Percentiles rank a stretch among this genome's conserved stretches.
Conservation (phyloP, 2,329 filamentous ascomycete genomes). For the Ampelomyces quisqualis region DNA sequence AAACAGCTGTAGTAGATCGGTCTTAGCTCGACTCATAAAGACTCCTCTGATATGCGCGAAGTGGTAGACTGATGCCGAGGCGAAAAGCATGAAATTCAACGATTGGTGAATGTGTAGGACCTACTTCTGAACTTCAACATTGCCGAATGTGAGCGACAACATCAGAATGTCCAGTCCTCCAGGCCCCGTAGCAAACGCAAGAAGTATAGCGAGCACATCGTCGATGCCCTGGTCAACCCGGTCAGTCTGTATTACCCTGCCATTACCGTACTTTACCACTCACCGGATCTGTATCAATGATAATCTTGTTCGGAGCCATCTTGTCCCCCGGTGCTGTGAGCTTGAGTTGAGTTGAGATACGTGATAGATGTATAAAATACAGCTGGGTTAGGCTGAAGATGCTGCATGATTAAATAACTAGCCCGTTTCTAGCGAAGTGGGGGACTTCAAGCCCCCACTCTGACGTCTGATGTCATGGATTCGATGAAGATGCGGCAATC, state of each 20-base stretch:
- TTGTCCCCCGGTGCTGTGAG: slow-evolving; percentile 8
- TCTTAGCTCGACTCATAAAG: too few species aligned
- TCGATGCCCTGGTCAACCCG: slow-evolving; percentile 69
- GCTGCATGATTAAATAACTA: slow-evolving; percentile 31
- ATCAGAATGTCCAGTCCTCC: slow-evolving; percentile 85
- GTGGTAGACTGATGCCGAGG: too few species aligned
- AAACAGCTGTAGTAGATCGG: slow-evolving; percentile 62
- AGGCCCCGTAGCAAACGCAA: slow-evolving; percentile 77
- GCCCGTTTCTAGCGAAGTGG: slow-evolving; percentile 8
- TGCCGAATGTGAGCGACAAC: slow-evolving; percentile 90
- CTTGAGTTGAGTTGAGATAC: slow-evolving; percentile 1
- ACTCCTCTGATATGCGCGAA: background rate
- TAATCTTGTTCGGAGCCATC: slow-evolving; percentile 63
- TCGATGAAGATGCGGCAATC: slow-evolving; percentile 6
- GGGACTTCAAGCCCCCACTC: slow-evolving; percentile 15
- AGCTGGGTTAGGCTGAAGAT: too few species aligned
- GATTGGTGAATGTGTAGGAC: too few species aligned
- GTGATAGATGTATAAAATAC: slow-evolving; percentile 4
- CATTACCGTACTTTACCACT: slow-evolving; percentile 9
- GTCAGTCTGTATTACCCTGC: slow-evolving; percentile 12
- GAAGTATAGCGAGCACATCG: slow-evolving; percentile 83
- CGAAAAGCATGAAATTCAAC: background rate
- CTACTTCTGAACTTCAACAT: slow-evolving; percentile 83
- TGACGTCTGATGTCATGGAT: slow-evolving; percentile 1
- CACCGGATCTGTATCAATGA: slow-evolving; percentile 96